Evolutionary conservation across 2,329 filamentous ascomycete genomes (phyloP).

Genomic region (Sporothrix variecibatus): DNA sequence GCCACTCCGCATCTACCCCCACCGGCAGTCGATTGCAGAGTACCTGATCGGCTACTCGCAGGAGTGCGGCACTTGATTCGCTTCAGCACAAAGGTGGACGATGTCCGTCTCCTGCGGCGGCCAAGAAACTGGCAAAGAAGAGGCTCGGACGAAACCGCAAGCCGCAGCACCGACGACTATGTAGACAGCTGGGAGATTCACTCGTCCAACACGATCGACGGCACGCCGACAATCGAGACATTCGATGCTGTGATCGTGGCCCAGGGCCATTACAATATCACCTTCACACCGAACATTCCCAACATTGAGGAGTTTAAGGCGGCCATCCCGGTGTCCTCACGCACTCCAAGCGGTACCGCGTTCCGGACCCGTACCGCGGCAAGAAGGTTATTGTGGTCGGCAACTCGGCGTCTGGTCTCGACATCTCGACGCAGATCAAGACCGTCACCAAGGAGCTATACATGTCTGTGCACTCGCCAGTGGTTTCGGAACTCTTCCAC

Average conservation of each 20-base stretch:
- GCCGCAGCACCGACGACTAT: conserved; percentile 15
- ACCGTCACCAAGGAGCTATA: conserved; percentile 63
- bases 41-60: conserved; percentile 74
- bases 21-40: conserved; percentile 66
- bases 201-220: conserved; percentile 43
- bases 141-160: neutral
- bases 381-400: conserved; percentile 84
- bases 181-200: conserved; percentile 62
- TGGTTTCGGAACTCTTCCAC: conserved; percentile 47
- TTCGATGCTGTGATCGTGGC: conserved; percentile 79
- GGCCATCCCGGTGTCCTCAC: conserved; percentile 62
- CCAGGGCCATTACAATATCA: conserved; percentile 72
- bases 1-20: conserved; percentile 67
- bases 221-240: conserved; percentile 37
- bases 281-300: conserved; percentile 64
- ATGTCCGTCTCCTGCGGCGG: conserved; percentile 50
- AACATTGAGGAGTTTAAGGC: conserved; percentile 62
- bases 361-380: conserved; percentile 59
- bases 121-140: conserved; percentile 11
- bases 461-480: conserved; percentile 60
- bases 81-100: conserved; percentile 71
- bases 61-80: conserved; percentile 67
- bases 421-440: conserved; percentile 78
- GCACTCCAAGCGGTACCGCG: conserved; percentile 81
- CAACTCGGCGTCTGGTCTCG: conserved; percentile 79